Percentiles rank a stretch among this genome's conserved stretches.
These are phyloP conservation scores for Hypomyces perniciosus DNA, from an alignment of 2,329 filamentous ascomycete genomes.

Conservation along the genomic window DNA sequence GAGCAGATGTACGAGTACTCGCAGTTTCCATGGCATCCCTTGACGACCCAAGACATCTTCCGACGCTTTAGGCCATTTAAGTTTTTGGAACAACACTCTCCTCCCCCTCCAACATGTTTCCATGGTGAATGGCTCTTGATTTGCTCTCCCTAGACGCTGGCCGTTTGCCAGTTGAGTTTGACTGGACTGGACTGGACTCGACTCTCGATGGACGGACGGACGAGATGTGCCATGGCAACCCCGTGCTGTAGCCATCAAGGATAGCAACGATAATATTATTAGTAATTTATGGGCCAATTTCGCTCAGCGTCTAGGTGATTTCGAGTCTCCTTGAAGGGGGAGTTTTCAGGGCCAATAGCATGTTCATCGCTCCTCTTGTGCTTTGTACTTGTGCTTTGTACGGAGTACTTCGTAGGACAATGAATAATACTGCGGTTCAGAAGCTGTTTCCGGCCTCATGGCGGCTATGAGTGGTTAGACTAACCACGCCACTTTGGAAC, in stretches of 20 bases:
- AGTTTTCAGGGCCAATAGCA: background rate
- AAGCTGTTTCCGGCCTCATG: background rate
- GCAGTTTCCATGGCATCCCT: slow-evolving; percentile 3
- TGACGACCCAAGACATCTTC: background rate
- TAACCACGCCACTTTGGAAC: background rate
- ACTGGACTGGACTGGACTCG: too few relatives aligned
- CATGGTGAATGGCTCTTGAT: background rate
- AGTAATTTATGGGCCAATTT: background rate
- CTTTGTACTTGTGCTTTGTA: too few relatives aligned
- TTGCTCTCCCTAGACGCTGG: too few relatives aligned
- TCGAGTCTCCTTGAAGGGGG: background rate
- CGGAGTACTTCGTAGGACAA: too few relatives aligned
- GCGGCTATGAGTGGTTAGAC: background rate
- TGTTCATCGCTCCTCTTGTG: too few relatives aligned
- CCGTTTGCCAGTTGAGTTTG: too few relatives aligned
- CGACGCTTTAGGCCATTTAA: background rate
- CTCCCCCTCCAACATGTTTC: background rate
- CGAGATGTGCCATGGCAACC: background rate
- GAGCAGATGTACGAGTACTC: background rate
- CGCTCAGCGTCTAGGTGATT: background rate
- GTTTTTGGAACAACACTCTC: too few relatives aligned
- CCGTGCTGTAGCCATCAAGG: background rate
- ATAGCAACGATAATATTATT: background rate
- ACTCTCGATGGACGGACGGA: too few relatives aligned
- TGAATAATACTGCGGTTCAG: too few relatives aligned